Base-by-base conservation (phyloP, 2,329 filamentous ascomycete genomes). In the Calonectria pseudoturangicola region DNA sequence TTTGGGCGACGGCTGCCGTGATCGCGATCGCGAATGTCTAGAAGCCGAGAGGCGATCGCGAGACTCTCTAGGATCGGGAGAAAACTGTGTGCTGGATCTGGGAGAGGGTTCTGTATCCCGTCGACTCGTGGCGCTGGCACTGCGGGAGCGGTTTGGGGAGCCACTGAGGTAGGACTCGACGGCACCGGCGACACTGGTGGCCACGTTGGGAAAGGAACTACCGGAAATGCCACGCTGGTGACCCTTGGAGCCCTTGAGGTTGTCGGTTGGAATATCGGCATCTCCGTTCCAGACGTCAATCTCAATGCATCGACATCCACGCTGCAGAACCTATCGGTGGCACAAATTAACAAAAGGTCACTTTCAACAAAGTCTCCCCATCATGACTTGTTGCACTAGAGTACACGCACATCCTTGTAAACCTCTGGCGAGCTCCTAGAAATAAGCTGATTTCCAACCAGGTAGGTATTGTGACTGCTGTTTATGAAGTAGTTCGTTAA, bases 391-490 rank as follows among this genome's bases (percentile, higher is more conserved):
- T 43, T 5, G 18, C 25, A 16, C 41, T 9, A 9, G 16, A 15
- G 3, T 12, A 18, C 18, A 86, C 91, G 80, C 81, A 94, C 94
- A 81, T 92, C 91, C 77, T 89, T 93, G 84, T 98, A 98, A 15
- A 93, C 92, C 70, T 95, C 92, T 0, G 93, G 91, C 33, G 93
- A 95, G 72, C 94, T 93, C 72, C 92, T 91, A 58, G 95, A 95
- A 73, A 91, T 92, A 48, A 97, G 88, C 84, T 98, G 96, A 79
- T 98, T 95, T 2, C 96, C 96, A 2, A 93, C 92, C 50, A 98
- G 87, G 82, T 98, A 98, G 0, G 96, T 98, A 82, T 98, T 98
- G 86, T 98, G 96, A 81, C 95, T 98, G 77, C 95, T 97, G 74
- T 93, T 98, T 82, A 98, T 96, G 83, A 95, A 98, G 86, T 98